A percentile compares a stretch with the other conserved stretches of the same genome.
phyloP scores from a whole-genome alignment of 345 rosid genomes.

The Hevea brasiliensis region DNA sequence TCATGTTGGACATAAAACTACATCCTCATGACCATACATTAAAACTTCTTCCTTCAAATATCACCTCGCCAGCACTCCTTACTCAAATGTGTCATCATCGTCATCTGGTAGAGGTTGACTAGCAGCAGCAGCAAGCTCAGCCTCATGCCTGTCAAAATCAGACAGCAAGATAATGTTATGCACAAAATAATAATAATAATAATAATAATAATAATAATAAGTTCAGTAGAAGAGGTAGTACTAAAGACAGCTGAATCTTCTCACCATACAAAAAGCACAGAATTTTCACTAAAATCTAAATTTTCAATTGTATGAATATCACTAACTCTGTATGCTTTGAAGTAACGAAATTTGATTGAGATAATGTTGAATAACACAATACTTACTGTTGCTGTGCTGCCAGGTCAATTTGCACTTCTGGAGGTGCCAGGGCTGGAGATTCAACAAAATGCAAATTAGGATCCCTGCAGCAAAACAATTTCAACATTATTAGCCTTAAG shows the following conservation, averaged over 20 bases:
- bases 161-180: background rate
- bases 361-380: background rate
- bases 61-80: background rate
- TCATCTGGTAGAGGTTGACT: slow-evolving; percentile 88
- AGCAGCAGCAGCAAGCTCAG: slow-evolving; percentile 68
- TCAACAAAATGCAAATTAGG: slow-evolving; percentile 93
- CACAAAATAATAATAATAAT: background rate
- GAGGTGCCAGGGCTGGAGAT: slow-evolving; percentile 89
- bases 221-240: too few species aligned
- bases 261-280: too few species aligned
- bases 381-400: slow-evolving; percentile 88
- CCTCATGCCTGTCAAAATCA: slow-evolving; percentile 56
- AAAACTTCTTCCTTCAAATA: background rate
- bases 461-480: slow-evolving; percentile 39
- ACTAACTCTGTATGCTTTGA: too few species aligned
- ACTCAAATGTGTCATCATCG: slow-evolving; percentile 64
- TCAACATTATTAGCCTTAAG: background rate
- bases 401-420: slow-evolving; percentile 82
- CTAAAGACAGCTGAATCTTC: too few species aligned
- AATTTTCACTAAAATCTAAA: too few species aligned
- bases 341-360: too few species aligned
- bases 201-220: too few species aligned
- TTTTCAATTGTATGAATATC: too few species aligned
- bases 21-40: slow-evolving; percentile 14
- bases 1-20: slow-evolving; percentile 15